Base-by-base conservation (phyloP, 305 asterid genomes). In the Rubia tinctorum region DNA sequence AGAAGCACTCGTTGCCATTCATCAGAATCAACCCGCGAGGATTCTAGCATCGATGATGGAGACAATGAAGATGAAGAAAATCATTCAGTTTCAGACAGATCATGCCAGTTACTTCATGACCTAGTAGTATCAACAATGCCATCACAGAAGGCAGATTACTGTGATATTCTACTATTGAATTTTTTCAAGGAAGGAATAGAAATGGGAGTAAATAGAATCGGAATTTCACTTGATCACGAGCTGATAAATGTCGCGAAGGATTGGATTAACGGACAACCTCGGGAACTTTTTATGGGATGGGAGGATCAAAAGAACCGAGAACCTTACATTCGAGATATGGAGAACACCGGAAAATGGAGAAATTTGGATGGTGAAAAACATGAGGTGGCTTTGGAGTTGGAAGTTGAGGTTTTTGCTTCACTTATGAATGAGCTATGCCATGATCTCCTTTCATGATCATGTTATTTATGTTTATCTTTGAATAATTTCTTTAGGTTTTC, bases 271-370 rank as follows among this genome's bases (percentile, higher is more conserved):
- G 91, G 85, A 56, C 42, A 76, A 39, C 63, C 75, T 7, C 17
- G 39, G 0, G 83, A 76, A n/a, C n/a, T 76, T 45, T 60, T 79
- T 70, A 44, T 78, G 20, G 91, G 83, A 40, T 86, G 95, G 93
- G 84, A 78, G 45, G 86, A 80, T 73, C 71, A 78, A 72, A 76
- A 80, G 83, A 84, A 87, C 66, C 79, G 92, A 73, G 78, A 71
- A 66, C 79, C 85, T 7, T 91, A 85, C 75, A 62, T 91, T 23
- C 75, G 75, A 7, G 98, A 85, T 27, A 88, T 91, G 90, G 97
- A 89, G 71, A 83, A 72, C 23, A 74, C 81, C 51, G 87, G 87
- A 44, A 78, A 80, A 45, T 93, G 97, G 98, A 87, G 66, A 76
- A 73, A 66, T 22, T 71, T 72, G 66, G 85, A 81, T 66, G 92